phyloP scores from a whole-genome alignment of 306 rosid genomes.

The Quercus bicolor region DNA sequence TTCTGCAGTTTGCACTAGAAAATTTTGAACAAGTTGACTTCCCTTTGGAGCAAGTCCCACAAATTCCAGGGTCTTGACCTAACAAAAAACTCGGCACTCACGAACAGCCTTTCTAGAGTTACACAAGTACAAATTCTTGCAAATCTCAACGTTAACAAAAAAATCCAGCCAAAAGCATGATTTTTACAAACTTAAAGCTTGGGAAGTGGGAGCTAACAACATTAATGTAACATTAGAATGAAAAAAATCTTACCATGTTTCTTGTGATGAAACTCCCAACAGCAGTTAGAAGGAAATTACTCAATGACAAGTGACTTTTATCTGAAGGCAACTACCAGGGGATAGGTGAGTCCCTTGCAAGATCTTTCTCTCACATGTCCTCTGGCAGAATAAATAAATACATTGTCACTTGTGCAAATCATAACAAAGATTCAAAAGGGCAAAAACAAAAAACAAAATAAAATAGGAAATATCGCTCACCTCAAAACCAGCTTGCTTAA shows the following conservation, averaged over 20 bases:
- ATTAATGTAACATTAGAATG: not conserved
- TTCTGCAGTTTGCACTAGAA: constrained; percentile 87
- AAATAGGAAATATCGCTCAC: constrained; percentile 31
- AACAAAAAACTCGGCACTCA: constrained; percentile 12
- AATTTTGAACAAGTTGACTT: constrained; percentile 83
- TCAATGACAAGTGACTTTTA: constrained; percentile 71
- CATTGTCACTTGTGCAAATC: not conserved
- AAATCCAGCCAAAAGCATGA: not conserved
- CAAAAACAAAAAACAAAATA: not conserved
- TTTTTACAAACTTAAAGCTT: not conserved
- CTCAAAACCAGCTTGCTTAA: constrained; percentile 94
- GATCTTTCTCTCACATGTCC: constrained; percentile 87
- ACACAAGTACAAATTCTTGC: no score
- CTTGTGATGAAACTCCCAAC: constrained; percentile 76
- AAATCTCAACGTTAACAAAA: no score
- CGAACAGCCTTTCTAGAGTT: not conserved
- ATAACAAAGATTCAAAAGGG: not conserved
- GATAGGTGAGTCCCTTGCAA: constrained; percentile 61
- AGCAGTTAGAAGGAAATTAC: constrained; percentile 90
- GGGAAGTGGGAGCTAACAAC: no score
- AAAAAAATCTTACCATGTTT: constrained; percentile 58
- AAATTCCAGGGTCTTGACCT: constrained; percentile 80
- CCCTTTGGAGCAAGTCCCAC: constrained; percentile 87
- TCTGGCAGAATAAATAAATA: constrained; percentile 21
- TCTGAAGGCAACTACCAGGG: constrained; percentile 96